A percentile compares a stretch with the other conserved stretches of the same genome.
phyloP scores from a whole-genome alignment of 257 asterid genomes.

The Ilex aquifolium region DNA sequence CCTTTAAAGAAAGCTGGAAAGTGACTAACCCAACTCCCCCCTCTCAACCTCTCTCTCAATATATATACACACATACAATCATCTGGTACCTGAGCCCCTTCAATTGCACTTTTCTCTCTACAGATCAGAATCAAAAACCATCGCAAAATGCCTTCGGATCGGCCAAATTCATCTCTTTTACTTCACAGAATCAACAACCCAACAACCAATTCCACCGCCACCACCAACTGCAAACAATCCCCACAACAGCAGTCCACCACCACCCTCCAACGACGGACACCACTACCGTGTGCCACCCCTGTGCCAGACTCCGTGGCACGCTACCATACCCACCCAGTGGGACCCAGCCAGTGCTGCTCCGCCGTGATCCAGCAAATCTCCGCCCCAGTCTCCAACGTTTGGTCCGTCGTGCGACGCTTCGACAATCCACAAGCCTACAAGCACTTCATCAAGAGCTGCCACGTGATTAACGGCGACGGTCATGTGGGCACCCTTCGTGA shows the following conservation, averaged over 20 bases:
- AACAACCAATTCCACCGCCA: background rate
- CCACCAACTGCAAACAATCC: background rate
- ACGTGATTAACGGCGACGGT: slow-evolving; percentile 11
- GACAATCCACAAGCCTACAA: slow-evolving; percentile 18
- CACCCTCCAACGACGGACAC: background rate
- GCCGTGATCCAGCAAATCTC: slow-evolving; percentile 14
- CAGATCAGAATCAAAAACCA: too few relatives aligned
- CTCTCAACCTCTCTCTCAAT: too few relatives aligned
- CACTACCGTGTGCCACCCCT: slow-evolving; percentile 4
- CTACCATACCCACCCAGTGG: slow-evolving; percentile 9
- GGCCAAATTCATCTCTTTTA: slow-evolving; percentile 11
- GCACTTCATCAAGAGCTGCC: slow-evolving; percentile 14
- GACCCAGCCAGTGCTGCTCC: slow-evolving; percentile 14
- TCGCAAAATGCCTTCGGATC: slow-evolving; percentile 10
- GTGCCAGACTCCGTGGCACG: slow-evolving; percentile 2
- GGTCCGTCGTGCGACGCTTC: slow-evolving; percentile 17
- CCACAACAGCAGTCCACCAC: background rate
- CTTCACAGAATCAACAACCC: slow-evolving; percentile 15
- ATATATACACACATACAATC: too few relatives aligned
- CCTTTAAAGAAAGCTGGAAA: too few relatives aligned
- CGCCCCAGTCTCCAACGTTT: slow-evolving; percentile 12
- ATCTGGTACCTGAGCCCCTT: too few relatives aligned
- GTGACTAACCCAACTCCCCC: too few relatives aligned
- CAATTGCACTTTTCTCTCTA: too few relatives aligned
- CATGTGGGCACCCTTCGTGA: background rate